phyloP scores from a whole-genome alignment of 1,284 basidiomycete species.

The Melampsora americana region DNA sequence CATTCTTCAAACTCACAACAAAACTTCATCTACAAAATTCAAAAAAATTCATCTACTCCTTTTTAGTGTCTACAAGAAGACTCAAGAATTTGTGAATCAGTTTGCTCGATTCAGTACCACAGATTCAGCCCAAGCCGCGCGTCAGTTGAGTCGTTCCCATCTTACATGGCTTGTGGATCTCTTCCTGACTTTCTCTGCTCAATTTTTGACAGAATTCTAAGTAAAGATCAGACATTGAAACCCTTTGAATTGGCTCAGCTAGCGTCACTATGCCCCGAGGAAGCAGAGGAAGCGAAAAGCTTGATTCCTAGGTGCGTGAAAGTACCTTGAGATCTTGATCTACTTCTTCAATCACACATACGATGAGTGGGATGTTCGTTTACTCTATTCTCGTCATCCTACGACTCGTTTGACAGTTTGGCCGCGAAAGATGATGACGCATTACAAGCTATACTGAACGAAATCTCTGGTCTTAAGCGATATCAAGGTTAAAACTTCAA shows the following conservation, averaged over 20 bases:
- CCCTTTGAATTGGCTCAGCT: slow-evolving; percentile 91
- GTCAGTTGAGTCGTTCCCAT: slow-evolving; percentile 64
- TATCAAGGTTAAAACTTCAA: slow-evolving; percentile 64
- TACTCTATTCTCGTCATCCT: not conserved
- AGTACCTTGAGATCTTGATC: not conserved
- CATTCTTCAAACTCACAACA: too few species aligned
- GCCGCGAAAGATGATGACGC: slow-evolving; percentile 81
- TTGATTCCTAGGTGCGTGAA: slow-evolving; percentile 67
- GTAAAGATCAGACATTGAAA: slow-evolving; percentile 70
- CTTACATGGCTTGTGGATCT: not conserved
- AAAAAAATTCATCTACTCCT: not conserved
- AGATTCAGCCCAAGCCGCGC: slow-evolving; percentile 78
- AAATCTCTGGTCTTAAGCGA: slow-evolving; percentile 81
- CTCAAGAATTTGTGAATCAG: slow-evolving; percentile 81
- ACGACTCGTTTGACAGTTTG: slow-evolving; percentile 62
- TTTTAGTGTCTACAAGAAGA: slow-evolving; percentile 81
- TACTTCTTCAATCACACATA: not conserved
- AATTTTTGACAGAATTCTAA: slow-evolving; percentile 65
- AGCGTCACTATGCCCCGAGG: slow-evolving; percentile 80
- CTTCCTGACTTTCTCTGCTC: slow-evolving; percentile 43
- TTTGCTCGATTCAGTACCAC: slow-evolving; percentile 85
- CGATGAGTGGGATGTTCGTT: not conserved
- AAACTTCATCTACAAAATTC: slow-evolving; percentile 9
- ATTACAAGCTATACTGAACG: slow-evolving; percentile 73
- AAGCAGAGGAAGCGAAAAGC: slow-evolving; percentile 85